Base-by-base conservation (phyloP, 306 rosid genomes). In the Hylodesmum podocarpum region DNA sequence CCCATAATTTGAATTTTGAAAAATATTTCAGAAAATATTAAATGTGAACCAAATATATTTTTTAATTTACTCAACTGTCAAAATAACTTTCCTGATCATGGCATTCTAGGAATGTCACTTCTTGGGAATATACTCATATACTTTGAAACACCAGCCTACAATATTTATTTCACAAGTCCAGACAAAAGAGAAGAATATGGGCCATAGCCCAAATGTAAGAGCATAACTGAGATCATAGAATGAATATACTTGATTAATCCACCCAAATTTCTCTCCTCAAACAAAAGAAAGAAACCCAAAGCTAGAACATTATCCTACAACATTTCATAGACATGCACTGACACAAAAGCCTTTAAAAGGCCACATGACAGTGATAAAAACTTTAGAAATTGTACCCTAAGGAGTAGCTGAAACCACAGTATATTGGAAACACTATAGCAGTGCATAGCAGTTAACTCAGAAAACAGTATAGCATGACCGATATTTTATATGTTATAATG, bases 381-480 rank as follows among this genome's bases (percentile, higher is more conserved):
- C 9, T 31, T 31, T 43, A 33, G 33, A 69, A 50, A 77, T 50
- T 46, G 46, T 36, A 29, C 62, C 27, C 50, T 66, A 66, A 15
- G 55, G 39, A 70, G 68, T 33, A 62, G 62, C 76, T 66, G 66
- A 77, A 77, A 72, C 59, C 65, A 69, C 53, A 43, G 43, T 10
- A 37, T 72, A 69, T 37, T 43, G 29, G 46, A n/a, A 43, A 57
- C 25, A 27, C n/a, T n/a, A 39, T 8, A 39, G 43, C 1, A 39
- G 43, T 1, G 5, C 43, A 39, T 39, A 39, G 43, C 14, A 6
- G 21, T 9, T 46, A 46, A n/a, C 53, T n/a, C 15, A 12, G 5
- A 50, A 50, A 18, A 27, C 13, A 3, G 57, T 25, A 50, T 19
- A 19, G 55, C 6, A 3, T 19, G 57, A 19, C 5, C 27, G 3